A percentile compares a stretch with the other conserved stretches of the same genome.
phyloP scores from a whole-genome alignment of 116 monocot species.

The Cymodocea nodosa region DNA sequence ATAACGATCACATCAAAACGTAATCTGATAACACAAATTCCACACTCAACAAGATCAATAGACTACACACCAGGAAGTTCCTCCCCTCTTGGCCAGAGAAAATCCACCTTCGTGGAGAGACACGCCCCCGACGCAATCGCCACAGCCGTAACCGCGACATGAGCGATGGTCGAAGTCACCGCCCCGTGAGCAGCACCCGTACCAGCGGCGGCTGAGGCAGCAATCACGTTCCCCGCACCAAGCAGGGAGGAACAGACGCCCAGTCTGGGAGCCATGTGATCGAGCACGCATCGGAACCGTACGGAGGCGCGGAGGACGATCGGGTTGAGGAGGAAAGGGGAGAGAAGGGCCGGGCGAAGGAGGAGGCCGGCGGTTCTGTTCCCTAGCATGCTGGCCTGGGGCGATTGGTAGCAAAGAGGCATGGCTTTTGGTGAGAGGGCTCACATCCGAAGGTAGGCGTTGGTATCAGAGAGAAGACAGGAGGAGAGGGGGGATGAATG shows the following conservation, averaged over 20 bases:
- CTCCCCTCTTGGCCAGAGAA: conserved; percentile 72
- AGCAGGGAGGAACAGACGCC: conserved; percentile 8
- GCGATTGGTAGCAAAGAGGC: not conserved
- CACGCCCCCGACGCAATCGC: conserved; percentile 97
- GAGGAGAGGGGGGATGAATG: not conserved
- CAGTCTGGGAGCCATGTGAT: conserved; percentile 12
- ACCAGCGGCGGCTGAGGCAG: conserved; percentile 25
- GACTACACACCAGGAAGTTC: conserved; percentile 44
- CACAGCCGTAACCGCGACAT: conserved; percentile 87
- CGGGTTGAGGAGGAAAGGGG: not conserved
- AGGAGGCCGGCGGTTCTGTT: conserved; percentile 7
- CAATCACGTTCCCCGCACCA: conserved; percentile 12
- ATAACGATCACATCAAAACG: no score
- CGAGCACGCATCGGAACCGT: conserved; percentile 17
- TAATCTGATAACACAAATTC: no score
- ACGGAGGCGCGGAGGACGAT: not conserved
- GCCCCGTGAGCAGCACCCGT: conserved; percentile 46
- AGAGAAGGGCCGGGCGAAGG: not conserved
- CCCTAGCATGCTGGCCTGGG: conserved; percentile 6
- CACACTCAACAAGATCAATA: no score
- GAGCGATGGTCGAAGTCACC: conserved; percentile 66
- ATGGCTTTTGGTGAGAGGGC: not conserved
- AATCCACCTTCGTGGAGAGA: conserved; percentile 92
- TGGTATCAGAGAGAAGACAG: not conserved
- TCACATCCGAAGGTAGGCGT: not conserved